Evolutionary conservation across 768 basidiomycete species (phyloP), one percentile per base, ranked within the genome.

Genomic region (Boletus vinaceobasis): DNA sequence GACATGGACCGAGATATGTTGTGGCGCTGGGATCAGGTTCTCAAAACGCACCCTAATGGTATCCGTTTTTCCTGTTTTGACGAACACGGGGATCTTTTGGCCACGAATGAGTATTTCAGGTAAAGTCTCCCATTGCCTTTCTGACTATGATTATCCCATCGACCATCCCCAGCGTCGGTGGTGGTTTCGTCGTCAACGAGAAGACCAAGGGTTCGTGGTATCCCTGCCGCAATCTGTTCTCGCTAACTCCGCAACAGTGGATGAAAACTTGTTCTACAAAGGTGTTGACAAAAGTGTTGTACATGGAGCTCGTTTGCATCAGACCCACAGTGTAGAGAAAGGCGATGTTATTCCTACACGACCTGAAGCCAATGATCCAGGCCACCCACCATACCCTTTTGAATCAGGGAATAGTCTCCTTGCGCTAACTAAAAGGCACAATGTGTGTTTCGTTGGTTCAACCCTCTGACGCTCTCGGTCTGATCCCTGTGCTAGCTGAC

Each of bases 241-340:
- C 13, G 13, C 52, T 45, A 5, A 67, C 36, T 11, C 44, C 52
- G 4, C 47, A 38, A 1, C 52, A 89, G 91, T 86, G 51, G 93
- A 93, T 61, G 95, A 98, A 74, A 98, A 98, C 66, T 67, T 97
- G 57, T 98, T 91, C 69, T 98, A 97, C 78, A 93, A 92, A 71
- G 85, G 90, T 17, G 89, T 95, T 27, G 84, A 94, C 71, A 93
- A 95, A 72, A 75, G 77, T 50, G 77, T 74, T 10, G 93, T 94
- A 5, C 90, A 93, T 55, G 84, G 83, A 15, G 87, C 93, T 33
- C 81, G 95, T 36, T 74, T 91, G 42, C 83, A 89, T 61, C 88
- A 90, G 60, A 76, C 73, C 13, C 81, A 83, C 61, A 76, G 72
- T 23, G 58, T 76, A 7, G 75, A 78, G 17, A 53, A 65, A 26